Evolutionary conservation across 305 asterid species (phyloP), one percentile per base, ranked within the genome.

Genomic region (Fraxinus xanthoxyloides): DNA sequence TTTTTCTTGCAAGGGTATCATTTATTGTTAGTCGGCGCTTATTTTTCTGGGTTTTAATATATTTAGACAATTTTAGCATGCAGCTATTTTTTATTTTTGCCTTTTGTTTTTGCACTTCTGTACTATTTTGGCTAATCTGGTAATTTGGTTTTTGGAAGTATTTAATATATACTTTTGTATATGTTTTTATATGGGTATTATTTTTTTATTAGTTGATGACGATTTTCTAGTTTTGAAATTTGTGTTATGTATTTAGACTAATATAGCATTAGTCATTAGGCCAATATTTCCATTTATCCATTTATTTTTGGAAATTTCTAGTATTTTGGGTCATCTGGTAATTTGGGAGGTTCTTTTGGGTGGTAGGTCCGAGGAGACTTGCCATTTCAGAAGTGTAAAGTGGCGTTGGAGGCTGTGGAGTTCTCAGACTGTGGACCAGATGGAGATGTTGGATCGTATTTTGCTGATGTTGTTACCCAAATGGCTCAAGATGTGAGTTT

Each of bases 401-500:
- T 83, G 76, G 98, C 93, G 46, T 82, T 95, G 86, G 98, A 95
- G 88, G 97, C 98, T 0, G 95, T 90, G 23, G 97, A 93, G 80
- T 94, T 94, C 82, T 82, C 70, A 43, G 98, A 94, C 78, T 86
- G 90, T 81, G 89, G 86, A 67, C 91, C 91, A 0, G 97, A 92
- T 43, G 97, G 84, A 77, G 98, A 94, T 80, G 83, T 93, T 24
- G 98, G 98, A 80, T 95, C 99, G 26, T 89, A 91, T 89, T 90
- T 95, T 84, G 99, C 99, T 10, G 99, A 95, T 90, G 89, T 95
- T 85, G 92, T 95, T 78, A 81, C 97, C 76, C 98, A 94, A 87
- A 89, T 95, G 91, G 98, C 98, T 81, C 99, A 93, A 89, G 99
- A 95, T 78, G 99, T 95, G 84, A 91, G 97, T 87, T 87, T 40